Base-by-base conservation (phyloP, 2,329 filamentous ascomycete species). In the Xylaria digitata region DNA sequence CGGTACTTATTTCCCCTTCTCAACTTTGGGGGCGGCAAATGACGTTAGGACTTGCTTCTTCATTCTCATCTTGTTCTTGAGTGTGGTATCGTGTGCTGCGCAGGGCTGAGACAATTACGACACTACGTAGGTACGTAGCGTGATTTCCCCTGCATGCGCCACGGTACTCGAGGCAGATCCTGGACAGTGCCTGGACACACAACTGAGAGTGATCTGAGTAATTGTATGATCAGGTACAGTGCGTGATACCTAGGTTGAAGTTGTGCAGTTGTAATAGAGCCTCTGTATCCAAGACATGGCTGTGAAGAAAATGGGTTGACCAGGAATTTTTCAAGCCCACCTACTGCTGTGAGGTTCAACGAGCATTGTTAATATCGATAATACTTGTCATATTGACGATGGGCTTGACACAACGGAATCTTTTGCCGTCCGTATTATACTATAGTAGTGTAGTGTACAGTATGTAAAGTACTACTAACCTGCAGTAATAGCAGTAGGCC, bases 21-120 rank as follows among this genome's bases (percentile, higher is more conserved):
- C 48, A 15, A 37, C 11, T 15, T 6, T 32, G 11, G 37, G 37
- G 13, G 37, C 11, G 37, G 37, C 11, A 5, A 49, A 45, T 57
- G 61, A 52, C 37, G 26, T 32, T 23, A 13, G 37, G 40, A 54
- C n/a, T 48, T 13, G 21, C 21, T 15, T 42, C 23, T 19, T 32
- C 48, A 11, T 30, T 59, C 19, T 40, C n/a, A 19, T 45, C 7
- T 17, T 19, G 23, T 53, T 52, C 40, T 6, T 52, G 48, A 32
- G 59, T 30, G 53, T 48, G 34, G 59, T 37, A 54, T 45, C 21
- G 57, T 52, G 32, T n/a, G 40, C 56, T 59, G 58, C 49, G 57
- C 67, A 67, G 67, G 65, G 67, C 67, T 69, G 67, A 69, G 67
- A 69, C 65, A 59, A 62, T 49, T 60, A 55, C 58, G 19, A 66